Percentiles rank a stretch among this genome's conserved stretches.
phyloP scores from a whole-genome alignment of 306 rosid genomes.

The Ceratonia siliqua region DNA sequence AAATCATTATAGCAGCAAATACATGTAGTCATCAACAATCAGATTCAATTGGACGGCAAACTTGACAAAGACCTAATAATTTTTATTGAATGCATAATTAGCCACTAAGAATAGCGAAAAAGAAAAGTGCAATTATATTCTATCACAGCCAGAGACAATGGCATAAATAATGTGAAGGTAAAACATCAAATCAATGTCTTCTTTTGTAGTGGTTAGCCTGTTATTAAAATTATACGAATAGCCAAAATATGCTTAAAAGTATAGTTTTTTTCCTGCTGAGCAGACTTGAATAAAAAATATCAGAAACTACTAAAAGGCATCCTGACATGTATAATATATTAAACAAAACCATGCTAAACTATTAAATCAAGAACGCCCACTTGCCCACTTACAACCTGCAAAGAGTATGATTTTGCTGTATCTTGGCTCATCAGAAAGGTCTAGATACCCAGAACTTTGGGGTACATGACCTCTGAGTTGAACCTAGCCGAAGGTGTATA shows the following conservation, averaged over 20 bases:
- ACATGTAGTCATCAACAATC: constrained; percentile 9
- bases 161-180: background rate
- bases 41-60: background rate
- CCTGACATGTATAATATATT: background rate
- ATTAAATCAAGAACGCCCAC: background rate
- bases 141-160: constrained; percentile 1
- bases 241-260: background rate
- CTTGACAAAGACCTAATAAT: background rate
- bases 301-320: background rate
- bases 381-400: background rate
- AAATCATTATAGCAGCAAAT: constrained; percentile 18
- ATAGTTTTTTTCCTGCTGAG: background rate
- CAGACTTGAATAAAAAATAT: constrained; percentile 8
- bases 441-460: background rate
- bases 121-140: background rate
- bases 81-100: background rate
- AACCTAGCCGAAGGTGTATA: background rate
- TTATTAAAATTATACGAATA: background rate
- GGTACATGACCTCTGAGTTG: background rate
- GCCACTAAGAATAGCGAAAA: constrained; percentile 12
- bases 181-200: background rate
- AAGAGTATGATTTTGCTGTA: background rate
- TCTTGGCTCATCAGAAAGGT: background rate
- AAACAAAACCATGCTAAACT: background rate
- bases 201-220: background rate